phyloP scores from a whole-genome alignment of 2,329 filamentous ascomycete genomes.

The Cordyceps tenuipes region DNA sequence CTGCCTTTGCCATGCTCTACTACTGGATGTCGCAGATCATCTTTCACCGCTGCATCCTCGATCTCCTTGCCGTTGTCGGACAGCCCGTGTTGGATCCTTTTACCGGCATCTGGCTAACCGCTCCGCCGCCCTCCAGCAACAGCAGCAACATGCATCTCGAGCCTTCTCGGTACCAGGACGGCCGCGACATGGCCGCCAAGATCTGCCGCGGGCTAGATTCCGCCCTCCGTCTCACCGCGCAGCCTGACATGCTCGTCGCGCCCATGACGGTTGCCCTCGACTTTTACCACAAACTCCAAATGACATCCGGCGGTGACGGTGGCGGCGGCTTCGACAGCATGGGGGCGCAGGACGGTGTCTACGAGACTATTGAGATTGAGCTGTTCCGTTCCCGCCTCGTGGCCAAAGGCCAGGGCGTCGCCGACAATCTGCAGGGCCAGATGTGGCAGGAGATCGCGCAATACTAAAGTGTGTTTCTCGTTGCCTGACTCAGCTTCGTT shows the following conservation, averaged over 20 bases:
- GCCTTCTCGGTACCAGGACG: constrained; percentile 34
- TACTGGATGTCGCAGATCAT: constrained; percentile 46
- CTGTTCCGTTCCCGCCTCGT: constrained; percentile 32
- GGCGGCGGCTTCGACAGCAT: constrained; percentile 34
- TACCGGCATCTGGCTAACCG: constrained; percentile 29
- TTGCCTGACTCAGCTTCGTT: background rate
- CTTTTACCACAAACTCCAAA: constrained; percentile 33
- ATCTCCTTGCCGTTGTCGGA: constrained; percentile 35
- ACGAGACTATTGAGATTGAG: constrained; percentile 40
- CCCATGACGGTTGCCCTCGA: constrained; percentile 35
- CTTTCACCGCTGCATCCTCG: constrained; percentile 40
- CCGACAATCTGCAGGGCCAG: constrained; percentile 29
- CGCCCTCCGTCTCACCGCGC: constrained; percentile 32
- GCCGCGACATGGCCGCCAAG: constrained; percentile 36
- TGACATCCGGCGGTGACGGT: constrained; percentile 29
- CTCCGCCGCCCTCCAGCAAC: constrained; percentile 19
- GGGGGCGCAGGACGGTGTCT: constrained; percentile 30
- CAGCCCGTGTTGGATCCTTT: constrained; percentile 35
- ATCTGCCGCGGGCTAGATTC: constrained; percentile 45
- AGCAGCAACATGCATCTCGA: constrained; percentile 31
- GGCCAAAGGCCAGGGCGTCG: constrained; percentile 34
- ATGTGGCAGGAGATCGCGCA: constrained; percentile 30
- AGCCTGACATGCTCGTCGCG: constrained; percentile 38
- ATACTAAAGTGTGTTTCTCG: background rate
- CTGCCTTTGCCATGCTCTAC: constrained; percentile 41